A percentile compares a stretch with the other conserved stretches of the same genome.
Evolutionary conservation across 352 stramenopile species (phyloP).

Genomic region (Globisporangium iwayamae): DNA sequence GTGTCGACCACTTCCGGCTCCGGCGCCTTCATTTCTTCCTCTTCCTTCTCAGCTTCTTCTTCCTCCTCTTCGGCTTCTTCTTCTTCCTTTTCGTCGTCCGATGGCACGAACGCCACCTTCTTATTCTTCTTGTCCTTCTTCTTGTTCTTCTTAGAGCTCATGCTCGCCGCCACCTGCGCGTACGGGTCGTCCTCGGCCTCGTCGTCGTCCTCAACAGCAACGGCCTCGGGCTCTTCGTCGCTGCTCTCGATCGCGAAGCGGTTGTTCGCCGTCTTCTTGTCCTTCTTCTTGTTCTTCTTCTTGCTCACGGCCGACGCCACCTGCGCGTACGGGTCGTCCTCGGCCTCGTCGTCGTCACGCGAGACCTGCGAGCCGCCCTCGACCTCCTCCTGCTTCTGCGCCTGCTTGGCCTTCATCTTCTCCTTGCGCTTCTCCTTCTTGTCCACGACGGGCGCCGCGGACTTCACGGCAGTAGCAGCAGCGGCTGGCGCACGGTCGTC

Average conservation of each 20-base stretch:
- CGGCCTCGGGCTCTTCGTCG: constrained; percentile 28
- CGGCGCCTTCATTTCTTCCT: constrained; percentile 32
- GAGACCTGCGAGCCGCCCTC: constrained; percentile 33
- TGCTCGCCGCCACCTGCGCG: constrained; percentile 29
- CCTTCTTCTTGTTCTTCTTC: constrained; percentile 76
- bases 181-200: constrained; percentile 35
- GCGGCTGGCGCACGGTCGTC: constrained; percentile 39
- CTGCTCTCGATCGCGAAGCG: constrained; percentile 35
- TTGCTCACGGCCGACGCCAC: constrained; percentile 45
- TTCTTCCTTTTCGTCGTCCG: constrained; percentile 43
- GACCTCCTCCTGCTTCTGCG: constrained; percentile 40
- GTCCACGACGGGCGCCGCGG: constrained; percentile 26
- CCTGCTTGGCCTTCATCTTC: constrained; percentile 66
- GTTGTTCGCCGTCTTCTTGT: constrained; percentile 31
- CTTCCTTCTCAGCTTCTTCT: constrained; percentile 18
- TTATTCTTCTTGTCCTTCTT: constrained; percentile 51
- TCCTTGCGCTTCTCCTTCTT: constrained; percentile 82
- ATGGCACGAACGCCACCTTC: constrained; percentile 38
- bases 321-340: constrained; percentile 54
- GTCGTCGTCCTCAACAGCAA: constrained; percentile 19
- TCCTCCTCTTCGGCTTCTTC: constrained; percentile 26
- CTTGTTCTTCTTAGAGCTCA: constrained; percentile 54
- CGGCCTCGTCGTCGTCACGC: constrained; percentile 29
- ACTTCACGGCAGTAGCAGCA: constrained; percentile 19
- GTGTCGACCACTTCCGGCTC: constrained; percentile 31